phyloP scores from a whole-genome alignment of 148 eudicot species.

The Amaranthus cruentus region DNA sequence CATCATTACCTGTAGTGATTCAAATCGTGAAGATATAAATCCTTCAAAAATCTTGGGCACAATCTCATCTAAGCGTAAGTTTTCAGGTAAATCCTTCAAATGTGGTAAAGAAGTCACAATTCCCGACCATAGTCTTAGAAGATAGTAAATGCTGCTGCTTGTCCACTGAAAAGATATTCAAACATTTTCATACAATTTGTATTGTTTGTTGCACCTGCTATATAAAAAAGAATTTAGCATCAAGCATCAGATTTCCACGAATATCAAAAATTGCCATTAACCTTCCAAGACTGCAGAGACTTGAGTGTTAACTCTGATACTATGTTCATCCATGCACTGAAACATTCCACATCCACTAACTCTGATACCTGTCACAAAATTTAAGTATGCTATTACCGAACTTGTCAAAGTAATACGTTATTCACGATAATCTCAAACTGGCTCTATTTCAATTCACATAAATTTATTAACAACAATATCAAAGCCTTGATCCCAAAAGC shows the following conservation, averaged over 20 bases:
- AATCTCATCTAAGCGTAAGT: constrained; percentile 58
- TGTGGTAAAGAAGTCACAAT: constrained; percentile 77
- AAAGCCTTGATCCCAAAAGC: no score
- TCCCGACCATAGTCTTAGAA: constrained; percentile 88
- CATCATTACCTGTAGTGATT: constrained; percentile 61
- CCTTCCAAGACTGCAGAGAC: constrained; percentile 75
- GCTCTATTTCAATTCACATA: no score
- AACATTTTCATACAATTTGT: not conserved
- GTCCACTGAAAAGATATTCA: constrained; percentile 66
- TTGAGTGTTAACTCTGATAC: constrained; percentile 58
- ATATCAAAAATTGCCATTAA: constrained; percentile 17
- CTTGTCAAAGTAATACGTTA: no score
- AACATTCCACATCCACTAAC: constrained; percentile 50
- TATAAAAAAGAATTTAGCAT: not conserved
- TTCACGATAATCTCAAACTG: no score
- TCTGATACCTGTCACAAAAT: constrained; percentile 44
- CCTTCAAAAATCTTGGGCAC: constrained; percentile 88
- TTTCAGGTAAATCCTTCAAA: constrained; percentile 63
- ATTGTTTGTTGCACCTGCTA: no score
- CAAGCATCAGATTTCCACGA: constrained; percentile 1
- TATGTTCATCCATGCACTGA: constrained; percentile 52
- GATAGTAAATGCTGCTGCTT: constrained; percentile 86
- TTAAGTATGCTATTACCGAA: not conserved
- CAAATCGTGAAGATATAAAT: constrained; percentile 84
- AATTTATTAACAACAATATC: no score